Evolutionary conservation across 768 basidiomycete species (phyloP).

Genomic region (Dictyophora rubrovolvata): DNA sequence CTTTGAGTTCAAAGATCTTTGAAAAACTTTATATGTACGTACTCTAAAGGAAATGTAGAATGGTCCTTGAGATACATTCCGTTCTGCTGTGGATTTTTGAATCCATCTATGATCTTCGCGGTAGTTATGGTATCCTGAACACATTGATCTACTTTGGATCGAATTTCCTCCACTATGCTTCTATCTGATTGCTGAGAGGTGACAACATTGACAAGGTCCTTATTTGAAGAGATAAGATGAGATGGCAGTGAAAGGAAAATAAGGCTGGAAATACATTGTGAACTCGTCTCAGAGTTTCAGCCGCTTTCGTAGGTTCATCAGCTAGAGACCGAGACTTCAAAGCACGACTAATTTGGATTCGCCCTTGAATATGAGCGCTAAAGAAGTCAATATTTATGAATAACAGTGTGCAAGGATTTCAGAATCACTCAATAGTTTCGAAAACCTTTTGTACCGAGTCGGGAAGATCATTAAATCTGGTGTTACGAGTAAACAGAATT

Average conservation of each 20-base stretch:
- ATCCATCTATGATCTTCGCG: slow-evolving; percentile 69
- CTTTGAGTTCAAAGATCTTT: not conserved
- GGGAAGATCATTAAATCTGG: slow-evolving; percentile 77
- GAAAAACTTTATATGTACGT: not conserved
- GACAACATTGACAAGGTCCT: slow-evolving; percentile 60
- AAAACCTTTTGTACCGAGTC: slow-evolving; percentile 55
- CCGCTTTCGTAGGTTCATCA: slow-evolving; percentile 62
- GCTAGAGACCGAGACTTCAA: slow-evolving; percentile 67
- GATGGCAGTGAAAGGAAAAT: not conserved
- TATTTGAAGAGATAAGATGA: not conserved
- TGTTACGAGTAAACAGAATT: slow-evolving; percentile 33
- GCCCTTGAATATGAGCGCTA: slow-evolving; percentile 65
- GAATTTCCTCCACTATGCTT: slow-evolving; percentile 58
- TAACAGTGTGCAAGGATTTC: not conserved
- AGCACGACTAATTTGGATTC: slow-evolving; percentile 72
- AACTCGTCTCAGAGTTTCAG: slow-evolving; percentile 54
- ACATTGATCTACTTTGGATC: slow-evolving; percentile 63
- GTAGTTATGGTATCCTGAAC: slow-evolving; percentile 74
- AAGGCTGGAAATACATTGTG: slow-evolving; percentile 43
- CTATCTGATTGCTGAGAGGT: slow-evolving; percentile 58
- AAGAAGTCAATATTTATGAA: not conserved
- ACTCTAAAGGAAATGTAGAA: slow-evolving; percentile 78
- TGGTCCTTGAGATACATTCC: slow-evolving; percentile 65
- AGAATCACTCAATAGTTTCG: slow-evolving; percentile 62
- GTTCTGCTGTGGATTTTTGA: slow-evolving; percentile 63